phyloP scores from a whole-genome alignment of 306 rosid genomes.

The Vigna unguiculata region DNA sequence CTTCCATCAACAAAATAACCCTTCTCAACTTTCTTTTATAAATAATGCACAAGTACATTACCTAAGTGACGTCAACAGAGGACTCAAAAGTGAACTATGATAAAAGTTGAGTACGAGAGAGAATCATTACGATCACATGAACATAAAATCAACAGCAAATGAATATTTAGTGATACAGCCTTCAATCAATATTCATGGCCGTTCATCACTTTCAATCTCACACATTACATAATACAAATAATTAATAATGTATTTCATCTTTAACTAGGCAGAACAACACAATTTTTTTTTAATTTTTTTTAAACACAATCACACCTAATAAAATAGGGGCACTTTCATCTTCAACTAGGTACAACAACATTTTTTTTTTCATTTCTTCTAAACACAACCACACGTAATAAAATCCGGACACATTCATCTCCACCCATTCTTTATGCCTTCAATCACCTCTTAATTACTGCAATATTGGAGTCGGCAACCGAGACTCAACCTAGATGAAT shows the following conservation, averaged over 20 bases:
- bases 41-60: neutral
- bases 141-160: too few relatives aligned
- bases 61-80: too few relatives aligned
- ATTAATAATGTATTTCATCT: neutral
- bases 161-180: too few relatives aligned
- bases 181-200: neutral
- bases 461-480: neutral
- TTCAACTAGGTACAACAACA: too few relatives aligned
- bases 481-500: neutral
- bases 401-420: neutral
- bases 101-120: too few relatives aligned
- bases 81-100: too few relatives aligned
- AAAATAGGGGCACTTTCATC: too few relatives aligned
- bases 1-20: too few relatives aligned
- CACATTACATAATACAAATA: neutral
- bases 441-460: neutral
- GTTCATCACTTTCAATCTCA: neutral
- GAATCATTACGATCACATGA: neutral
- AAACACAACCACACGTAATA: neutral
- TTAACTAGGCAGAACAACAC: neutral
- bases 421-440: neutral
- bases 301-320: too few relatives aligned
- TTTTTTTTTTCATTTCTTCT: neutral
- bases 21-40: too few relatives aligned
- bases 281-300: too few relatives aligned